Evolutionary conservation across 768 basidiomycete genomes (phyloP).

Genomic region (Suillus alpinus): DNA sequence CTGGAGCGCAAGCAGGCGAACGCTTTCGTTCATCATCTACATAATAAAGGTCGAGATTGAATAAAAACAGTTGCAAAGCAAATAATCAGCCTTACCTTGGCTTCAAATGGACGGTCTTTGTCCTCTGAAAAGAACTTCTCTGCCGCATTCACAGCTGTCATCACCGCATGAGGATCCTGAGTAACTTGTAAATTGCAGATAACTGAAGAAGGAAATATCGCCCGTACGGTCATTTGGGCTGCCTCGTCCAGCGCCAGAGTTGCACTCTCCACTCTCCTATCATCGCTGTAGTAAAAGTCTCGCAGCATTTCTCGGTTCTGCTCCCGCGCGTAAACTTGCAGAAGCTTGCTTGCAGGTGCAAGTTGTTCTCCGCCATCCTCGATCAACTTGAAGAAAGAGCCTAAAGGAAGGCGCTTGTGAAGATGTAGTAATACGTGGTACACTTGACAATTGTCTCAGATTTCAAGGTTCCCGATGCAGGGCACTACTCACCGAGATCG

Average conservation of each 20-base stretch:
- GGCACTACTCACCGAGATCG: constrained; percentile 67
- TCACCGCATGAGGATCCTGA: constrained; percentile 72
- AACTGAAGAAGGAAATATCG: not conserved
- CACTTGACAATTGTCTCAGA: constrained; percentile 46
- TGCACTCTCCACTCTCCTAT: constrained; percentile 90
- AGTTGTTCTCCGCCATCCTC: constrained; percentile 84
- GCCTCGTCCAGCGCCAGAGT: constrained; percentile 87
- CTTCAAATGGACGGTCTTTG: constrained; percentile 87
- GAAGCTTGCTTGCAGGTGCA: constrained; percentile 68
- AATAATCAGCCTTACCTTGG: constrained; percentile 57
- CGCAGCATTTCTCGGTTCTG: constrained; percentile 89
- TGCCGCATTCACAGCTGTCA: constrained; percentile 73
- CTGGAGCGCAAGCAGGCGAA: constrained; percentile 73
- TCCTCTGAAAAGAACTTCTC: constrained; percentile 95
- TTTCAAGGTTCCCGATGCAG: not conserved
- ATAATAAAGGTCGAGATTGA: not conserved
- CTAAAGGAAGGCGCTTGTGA: constrained; percentile 77
- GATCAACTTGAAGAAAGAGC: constrained; percentile 90
- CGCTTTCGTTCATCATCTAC: constrained; percentile 91
- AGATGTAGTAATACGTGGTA: constrained; percentile 92
- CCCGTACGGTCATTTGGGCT: constrained; percentile 54
- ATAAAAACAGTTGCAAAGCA: not conserved
- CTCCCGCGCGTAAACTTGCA: constrained; percentile 89
- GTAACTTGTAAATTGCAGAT: not conserved
- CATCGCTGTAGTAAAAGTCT: constrained; percentile 98